phyloP scores from a whole-genome alignment of 148 eudicot species.

The Rheum nobile region DNA sequence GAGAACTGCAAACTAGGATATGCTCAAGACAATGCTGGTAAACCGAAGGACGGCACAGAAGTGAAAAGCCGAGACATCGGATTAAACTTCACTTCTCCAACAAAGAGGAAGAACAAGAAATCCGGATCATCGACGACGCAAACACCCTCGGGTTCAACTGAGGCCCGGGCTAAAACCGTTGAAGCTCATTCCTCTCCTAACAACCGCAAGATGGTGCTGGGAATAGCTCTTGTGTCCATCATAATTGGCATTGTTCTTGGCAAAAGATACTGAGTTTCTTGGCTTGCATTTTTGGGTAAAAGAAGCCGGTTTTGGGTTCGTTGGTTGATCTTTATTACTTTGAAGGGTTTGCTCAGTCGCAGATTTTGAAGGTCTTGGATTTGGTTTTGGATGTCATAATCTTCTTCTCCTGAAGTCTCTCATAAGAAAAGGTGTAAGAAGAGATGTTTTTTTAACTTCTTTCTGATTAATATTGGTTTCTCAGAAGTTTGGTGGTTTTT shows the following conservation, averaged over 20 bases:
- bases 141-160: conserved; percentile 23
- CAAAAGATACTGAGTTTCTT: conserved; percentile 41
- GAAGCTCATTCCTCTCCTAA: conserved; percentile 31
- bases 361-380: background rate
- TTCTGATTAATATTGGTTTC: background rate
- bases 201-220: conserved; percentile 52
- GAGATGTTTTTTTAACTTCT: background rate
- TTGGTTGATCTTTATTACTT: background rate
- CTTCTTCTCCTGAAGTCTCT: background rate
- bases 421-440: conserved; percentile 1
- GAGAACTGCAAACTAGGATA: conserved; percentile 35
- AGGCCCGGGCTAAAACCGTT: conserved; percentile 20
- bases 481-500: background rate
- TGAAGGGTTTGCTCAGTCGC: background rate
- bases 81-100: conserved; percentile 33
- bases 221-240: conserved; percentile 73
- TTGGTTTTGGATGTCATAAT: background rate
- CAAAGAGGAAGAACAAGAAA: conserved; percentile 63
- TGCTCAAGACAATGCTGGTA: conserved; percentile 28
- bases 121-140: conserved; percentile 35
- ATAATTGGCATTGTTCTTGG: conserved; percentile 78
- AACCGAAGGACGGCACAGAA: conserved; percentile 24
- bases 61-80: conserved; percentile 68
- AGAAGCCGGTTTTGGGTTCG: background rate
- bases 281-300: background rate